Evolutionary conservation across 176 grass and related monocot species (phyloP).

Genomic region (Pharus latifolius): DNA sequence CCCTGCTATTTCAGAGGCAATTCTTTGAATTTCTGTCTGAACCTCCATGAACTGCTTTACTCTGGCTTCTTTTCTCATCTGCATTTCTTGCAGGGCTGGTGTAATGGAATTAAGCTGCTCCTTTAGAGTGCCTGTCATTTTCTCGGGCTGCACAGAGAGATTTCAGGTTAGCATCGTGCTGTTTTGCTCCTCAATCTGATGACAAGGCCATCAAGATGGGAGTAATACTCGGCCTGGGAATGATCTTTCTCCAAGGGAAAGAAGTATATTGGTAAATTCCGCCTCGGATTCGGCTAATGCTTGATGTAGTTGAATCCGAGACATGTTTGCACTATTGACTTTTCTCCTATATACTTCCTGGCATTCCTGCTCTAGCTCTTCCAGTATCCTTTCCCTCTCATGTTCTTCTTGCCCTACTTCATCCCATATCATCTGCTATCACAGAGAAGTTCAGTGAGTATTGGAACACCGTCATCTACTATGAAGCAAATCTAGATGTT

Average conservation of each 20-base stretch:
- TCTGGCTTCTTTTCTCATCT: slow-evolving; percentile 69
- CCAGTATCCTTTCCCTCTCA: slow-evolving; percentile 65
- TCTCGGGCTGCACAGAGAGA: slow-evolving; percentile 61
- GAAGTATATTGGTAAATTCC: slow-evolving; percentile 87
- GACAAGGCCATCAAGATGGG: not conserved
- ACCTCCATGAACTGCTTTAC: slow-evolving; percentile 75
- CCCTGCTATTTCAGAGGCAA: slow-evolving; percentile 74
- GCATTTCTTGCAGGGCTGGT: slow-evolving; percentile 95
- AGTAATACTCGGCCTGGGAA: slow-evolving; percentile 62
- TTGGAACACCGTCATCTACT: not conserved
- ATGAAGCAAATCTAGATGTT: not conserved
- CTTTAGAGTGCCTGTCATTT: slow-evolving; percentile 73
- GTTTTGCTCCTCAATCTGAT: not conserved
- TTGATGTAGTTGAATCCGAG: slow-evolving; percentile 76
- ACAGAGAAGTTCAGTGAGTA: not conserved
- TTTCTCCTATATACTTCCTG: slow-evolving; percentile 85
- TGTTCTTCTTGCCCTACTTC: slow-evolving; percentile 74
- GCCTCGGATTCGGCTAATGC: slow-evolving; percentile 89
- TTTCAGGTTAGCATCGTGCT: slow-evolving; percentile 24
- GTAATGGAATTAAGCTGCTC: slow-evolving; percentile 91
- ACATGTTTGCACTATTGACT: slow-evolving; percentile 80
- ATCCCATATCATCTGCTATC: slow-evolving; percentile 87
- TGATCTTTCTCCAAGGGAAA: slow-evolving; percentile 94
- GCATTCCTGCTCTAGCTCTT: slow-evolving; percentile 76
- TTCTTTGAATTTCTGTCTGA: slow-evolving; percentile 69